Evolutionary conservation across 768 basidiomycete species (phyloP).

Genomic region (Termitomyces heimii): DNA sequence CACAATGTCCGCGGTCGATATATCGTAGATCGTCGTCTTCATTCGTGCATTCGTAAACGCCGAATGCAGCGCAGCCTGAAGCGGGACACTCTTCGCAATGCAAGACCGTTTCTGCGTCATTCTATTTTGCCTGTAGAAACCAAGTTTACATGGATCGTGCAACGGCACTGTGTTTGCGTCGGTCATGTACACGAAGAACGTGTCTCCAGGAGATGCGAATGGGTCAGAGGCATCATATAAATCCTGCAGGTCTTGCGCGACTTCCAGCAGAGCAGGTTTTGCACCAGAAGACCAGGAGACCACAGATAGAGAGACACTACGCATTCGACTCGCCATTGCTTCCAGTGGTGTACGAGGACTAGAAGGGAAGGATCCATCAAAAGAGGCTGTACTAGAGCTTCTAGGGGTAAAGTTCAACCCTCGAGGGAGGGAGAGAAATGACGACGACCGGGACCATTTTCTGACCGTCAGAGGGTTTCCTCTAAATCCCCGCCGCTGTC

Average conservation of each 20-base stretch:
- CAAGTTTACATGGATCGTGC: conserved; percentile 10
- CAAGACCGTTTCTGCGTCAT: conserved; percentile 1
- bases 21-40: conserved; percentile 15
- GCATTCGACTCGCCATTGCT: conserved; percentile 19
- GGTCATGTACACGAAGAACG: conserved; percentile 9
- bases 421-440: conserved; percentile 17
- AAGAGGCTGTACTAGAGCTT: conserved; percentile 9
- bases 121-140: conserved; percentile 2
- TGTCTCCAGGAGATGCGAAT: conserved; percentile 12
- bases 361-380: neutral
- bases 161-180: neutral
- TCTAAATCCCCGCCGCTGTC: conserved; percentile 25
- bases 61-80: neutral
- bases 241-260: conserved; percentile 15
- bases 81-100: conserved; percentile 1
- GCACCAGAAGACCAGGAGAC: conserved; percentile 6
- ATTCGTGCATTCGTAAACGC: conserved; percentile 1
- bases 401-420: conserved; percentile 13
- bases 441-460: conserved; percentile 8
- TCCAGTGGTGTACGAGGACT: conserved; percentile 16
- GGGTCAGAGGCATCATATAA: conserved; percentile 15
- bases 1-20: conserved; percentile 9
- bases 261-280: conserved; percentile 6
- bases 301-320: conserved; percentile 14
- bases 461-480: conserved; percentile 18